phyloP scores from a whole-genome alignment of 2,329 filamentous ascomycete species.

The Clonostachys byssicola region DNA sequence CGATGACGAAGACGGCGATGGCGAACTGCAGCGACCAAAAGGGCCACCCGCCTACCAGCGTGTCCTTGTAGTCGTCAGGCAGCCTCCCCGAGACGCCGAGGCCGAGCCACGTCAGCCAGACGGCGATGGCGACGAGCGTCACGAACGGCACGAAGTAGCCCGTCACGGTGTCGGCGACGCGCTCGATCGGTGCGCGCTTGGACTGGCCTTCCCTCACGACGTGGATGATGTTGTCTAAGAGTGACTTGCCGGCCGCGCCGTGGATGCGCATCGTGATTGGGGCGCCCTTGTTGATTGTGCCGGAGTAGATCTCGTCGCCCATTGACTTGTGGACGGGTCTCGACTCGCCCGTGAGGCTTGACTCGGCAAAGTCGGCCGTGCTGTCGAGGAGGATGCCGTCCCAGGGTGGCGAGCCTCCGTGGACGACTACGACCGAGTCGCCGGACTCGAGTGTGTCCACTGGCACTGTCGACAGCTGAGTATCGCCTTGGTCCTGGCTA shows the following conservation, averaged over 20 bases:
- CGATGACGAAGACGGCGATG: constrained; percentile 82
- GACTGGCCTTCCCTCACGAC: constrained; percentile 76
- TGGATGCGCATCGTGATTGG: constrained; percentile 61
- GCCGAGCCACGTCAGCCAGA: constrained; percentile 68
- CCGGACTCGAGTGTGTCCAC: constrained; percentile 73
- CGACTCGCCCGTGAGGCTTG: constrained; percentile 81
- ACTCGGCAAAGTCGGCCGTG: constrained; percentile 76
- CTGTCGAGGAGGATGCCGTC: constrained; percentile 67
- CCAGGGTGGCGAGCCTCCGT: constrained; percentile 79
- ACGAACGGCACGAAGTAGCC: constrained; percentile 75
- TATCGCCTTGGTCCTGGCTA: constrained; percentile 29
- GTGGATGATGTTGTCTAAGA: constrained; percentile 77
- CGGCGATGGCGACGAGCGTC: constrained; percentile 63
- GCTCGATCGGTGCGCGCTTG: constrained; percentile 70
- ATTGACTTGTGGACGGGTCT: constrained; percentile 57
- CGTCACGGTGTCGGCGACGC: constrained; percentile 68
- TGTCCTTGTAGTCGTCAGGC: constrained; percentile 33
- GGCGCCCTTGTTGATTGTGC: constrained; percentile 68
- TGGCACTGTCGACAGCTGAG: constrained; percentile 35
- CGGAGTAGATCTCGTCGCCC: constrained; percentile 65
- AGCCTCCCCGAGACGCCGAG: constrained; percentile 51
- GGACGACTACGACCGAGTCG: constrained; percentile 69
- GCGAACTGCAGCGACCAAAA: constrained; percentile 78
- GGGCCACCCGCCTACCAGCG: constrained; percentile 60
- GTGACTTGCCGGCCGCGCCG: constrained; percentile 62